phyloP scores from a whole-genome alignment of 2,329 filamentous ascomycete genomes.

The Plenodomus tracheiphilus region DNA sequence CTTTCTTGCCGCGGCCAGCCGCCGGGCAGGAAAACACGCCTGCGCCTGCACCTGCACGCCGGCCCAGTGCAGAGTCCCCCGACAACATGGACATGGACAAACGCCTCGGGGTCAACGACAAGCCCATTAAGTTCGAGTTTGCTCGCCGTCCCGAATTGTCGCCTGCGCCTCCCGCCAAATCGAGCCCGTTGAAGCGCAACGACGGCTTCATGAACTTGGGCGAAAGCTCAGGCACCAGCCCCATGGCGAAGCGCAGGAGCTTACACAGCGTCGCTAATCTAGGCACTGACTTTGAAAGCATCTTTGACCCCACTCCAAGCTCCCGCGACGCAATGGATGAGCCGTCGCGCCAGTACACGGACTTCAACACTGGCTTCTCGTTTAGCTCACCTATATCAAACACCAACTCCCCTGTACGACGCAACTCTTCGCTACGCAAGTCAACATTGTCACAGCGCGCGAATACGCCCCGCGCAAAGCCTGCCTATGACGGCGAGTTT shows the following conservation, averaged over 20 bases:
- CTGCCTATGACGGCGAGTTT: slow-evolving; percentile 52
- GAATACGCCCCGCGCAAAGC: slow-evolving; percentile 43
- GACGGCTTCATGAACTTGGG: slow-evolving; percentile 90
- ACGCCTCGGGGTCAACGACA: slow-evolving; percentile 48
- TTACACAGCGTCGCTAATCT: slow-evolving; percentile 70
- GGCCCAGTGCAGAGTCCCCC: slow-evolving; percentile 27
- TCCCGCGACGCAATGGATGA: slow-evolving; percentile 23
- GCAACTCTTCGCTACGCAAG: slow-evolving; percentile 75
- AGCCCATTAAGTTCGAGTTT: slow-evolving; percentile 54
- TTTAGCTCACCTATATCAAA: slow-evolving; percentile 43
- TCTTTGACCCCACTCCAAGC: slow-evolving; percentile 67
- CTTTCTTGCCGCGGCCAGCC: slow-evolving; percentile 53
- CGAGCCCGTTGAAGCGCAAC: slow-evolving; percentile 88
- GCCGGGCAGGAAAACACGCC: slow-evolving; percentile 53
- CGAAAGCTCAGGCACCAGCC: slow-evolving; percentile 75
- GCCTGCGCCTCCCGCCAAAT: slow-evolving; percentile 58
- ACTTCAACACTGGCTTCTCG: slow-evolving; percentile 29
- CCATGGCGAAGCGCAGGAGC: slow-evolving; percentile 88
- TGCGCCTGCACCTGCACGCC: slow-evolving; percentile 37
- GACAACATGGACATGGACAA: slow-evolving; percentile 45
- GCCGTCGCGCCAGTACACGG: slow-evolving; percentile 29
- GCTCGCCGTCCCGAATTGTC: slow-evolving; percentile 33
- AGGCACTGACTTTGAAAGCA: slow-evolving; percentile 66
- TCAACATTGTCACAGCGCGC: slow-evolving; percentile 87
- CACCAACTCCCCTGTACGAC: slow-evolving; percentile 38